A percentile compares a stretch with the other conserved stretches of the same genome.
Evolutionary conservation across 306 rosid species (phyloP).

Genomic region (Amphicarpaea edgeworthii): DNA sequence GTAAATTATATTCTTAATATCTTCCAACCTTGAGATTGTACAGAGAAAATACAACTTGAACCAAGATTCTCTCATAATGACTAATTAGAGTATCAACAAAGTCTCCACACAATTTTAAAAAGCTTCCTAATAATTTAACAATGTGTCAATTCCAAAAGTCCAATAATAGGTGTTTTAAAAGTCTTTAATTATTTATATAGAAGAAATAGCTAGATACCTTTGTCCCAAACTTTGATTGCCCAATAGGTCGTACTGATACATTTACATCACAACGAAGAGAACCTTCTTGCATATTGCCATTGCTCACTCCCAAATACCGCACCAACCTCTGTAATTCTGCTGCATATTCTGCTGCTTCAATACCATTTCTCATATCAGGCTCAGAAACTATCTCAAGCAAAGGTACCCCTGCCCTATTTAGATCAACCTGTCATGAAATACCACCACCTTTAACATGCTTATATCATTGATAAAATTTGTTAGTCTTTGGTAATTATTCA

Average conservation of each 20-base stretch:
- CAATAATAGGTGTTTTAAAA: neutral
- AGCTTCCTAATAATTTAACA: neutral
- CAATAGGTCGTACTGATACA: conserved; percentile 87
- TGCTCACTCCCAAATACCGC: conserved; percentile 91
- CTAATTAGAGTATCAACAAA: too few species aligned
- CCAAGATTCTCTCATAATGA: neutral
- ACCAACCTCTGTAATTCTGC: conserved; percentile 93
- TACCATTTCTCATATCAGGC: conserved; percentile 96
- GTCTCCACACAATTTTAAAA: too few species aligned
- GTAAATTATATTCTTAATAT: neutral
- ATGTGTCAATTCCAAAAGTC: conserved; percentile 1
- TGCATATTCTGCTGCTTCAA: conserved; percentile 97
- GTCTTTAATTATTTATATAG: neutral
- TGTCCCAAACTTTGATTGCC: conserved; percentile 82
- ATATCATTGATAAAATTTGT: conserved; percentile 8
- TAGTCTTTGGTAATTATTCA: neutral
- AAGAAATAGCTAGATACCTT: conserved; percentile 57
- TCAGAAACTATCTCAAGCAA: conserved; percentile 99
- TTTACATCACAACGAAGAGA: conserved; percentile 97
- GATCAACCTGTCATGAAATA: conserved; percentile 77
- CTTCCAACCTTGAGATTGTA: neutral
- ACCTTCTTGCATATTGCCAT: conserved; percentile 99
- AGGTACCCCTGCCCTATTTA: conserved; percentile 96
- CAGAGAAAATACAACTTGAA: neutral
- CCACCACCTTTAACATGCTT: conserved; percentile 33